These are phyloP conservation scores for Globisporangium emineosum DNA, from an alignment of 352 stramenopile species.

Conservation along the genomic window DNA sequence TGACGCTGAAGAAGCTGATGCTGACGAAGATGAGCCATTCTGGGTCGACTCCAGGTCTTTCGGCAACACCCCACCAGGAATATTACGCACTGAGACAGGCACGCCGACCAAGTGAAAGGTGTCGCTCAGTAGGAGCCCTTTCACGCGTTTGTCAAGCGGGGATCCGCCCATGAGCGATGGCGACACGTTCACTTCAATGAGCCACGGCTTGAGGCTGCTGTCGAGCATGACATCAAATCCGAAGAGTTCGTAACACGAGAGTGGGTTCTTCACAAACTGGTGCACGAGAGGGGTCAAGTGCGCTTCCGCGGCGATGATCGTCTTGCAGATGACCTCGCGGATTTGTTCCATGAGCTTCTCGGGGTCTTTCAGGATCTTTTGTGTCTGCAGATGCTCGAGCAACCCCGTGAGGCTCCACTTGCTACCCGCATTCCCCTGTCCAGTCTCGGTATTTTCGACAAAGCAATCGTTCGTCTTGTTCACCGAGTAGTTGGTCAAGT, in stretches of 20 bases:
- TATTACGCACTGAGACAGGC: slow-evolving; percentile 30
- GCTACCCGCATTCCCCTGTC: slow-evolving; percentile 45
- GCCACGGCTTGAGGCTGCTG: slow-evolving; percentile 46
- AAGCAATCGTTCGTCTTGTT: slow-evolving; percentile 66
- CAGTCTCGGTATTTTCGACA: slow-evolving; percentile 49
- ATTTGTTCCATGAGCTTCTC: slow-evolving; percentile 36
- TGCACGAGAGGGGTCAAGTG: slow-evolving; percentile 60
- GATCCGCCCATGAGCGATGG: slow-evolving; percentile 79
- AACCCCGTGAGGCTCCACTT: slow-evolving; percentile 71
- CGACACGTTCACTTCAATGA: slow-evolving; percentile 79
- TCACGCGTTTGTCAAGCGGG: slow-evolving; percentile 67
- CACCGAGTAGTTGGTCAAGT: slow-evolving; percentile 79
- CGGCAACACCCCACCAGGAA: slow-evolving; percentile 29
- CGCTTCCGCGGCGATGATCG: slow-evolving; percentile 62
- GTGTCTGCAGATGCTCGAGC: slow-evolving; percentile 33
- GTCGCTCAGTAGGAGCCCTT: slow-evolving; percentile 74
- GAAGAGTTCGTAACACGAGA: slow-evolving; percentile 69
- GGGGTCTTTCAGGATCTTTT: slow-evolving; percentile 32
- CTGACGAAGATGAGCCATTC: too few relatives aligned
- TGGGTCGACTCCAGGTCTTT: slow-evolving; percentile 5
- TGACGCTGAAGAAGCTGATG: neutral
- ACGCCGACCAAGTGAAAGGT: slow-evolving; percentile 79
- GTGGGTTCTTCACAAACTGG: slow-evolving; percentile 47
- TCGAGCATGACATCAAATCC: slow-evolving; percentile 80
- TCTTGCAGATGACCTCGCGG: slow-evolving; percentile 61